A percentile compares a stretch with the other conserved stretches of the same genome.
Conservation (phyloP, 805 yeast genomes). For the Jamesozyma lodderae region DNA sequence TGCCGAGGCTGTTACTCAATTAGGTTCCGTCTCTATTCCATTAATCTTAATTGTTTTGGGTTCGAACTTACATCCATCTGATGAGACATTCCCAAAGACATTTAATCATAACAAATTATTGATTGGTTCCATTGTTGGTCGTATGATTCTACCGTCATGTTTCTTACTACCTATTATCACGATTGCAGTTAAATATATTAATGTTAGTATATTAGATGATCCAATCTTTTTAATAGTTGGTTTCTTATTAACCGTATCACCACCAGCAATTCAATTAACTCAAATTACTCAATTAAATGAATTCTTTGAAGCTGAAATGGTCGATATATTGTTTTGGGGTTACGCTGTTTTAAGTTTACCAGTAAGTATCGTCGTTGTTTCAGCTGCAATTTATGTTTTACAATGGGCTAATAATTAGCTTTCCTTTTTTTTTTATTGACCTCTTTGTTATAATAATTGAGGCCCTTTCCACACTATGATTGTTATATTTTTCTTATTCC, state of each 20-base stretch:
- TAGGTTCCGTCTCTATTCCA: conserved; percentile 73
- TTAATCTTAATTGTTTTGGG: conserved; percentile 68
- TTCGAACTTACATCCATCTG: conserved; percentile 63
- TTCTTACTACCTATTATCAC: conserved; percentile 61
- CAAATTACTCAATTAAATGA: conserved; percentile 74
- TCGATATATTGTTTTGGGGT: conserved; percentile 76
- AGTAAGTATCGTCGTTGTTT: conserved; percentile 63
- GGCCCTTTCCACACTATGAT: no score
- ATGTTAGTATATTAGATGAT: conserved; percentile 64
- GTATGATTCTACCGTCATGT: conserved; percentile 72
- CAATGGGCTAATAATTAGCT: conserved; percentile 32
- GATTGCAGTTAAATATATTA: conserved; percentile 50
- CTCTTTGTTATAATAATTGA: no score
- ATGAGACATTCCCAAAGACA: conserved; percentile 58
- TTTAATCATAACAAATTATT: conserved; percentile 54
- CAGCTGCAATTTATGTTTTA: conserved; percentile 45
- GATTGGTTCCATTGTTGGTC: conserved; percentile 58
- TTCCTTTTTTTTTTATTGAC: not conserved
- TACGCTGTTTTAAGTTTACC: conserved; percentile 70
- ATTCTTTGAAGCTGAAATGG: conserved; percentile 72
- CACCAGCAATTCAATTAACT: conserved; percentile 77
- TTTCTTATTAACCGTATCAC: conserved; percentile 64
- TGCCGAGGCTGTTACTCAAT: conserved; percentile 50
- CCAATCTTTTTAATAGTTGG: conserved; percentile 74
- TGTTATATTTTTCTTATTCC: no score